Conservation (phyloP, 768 basidiomycete genomes). For the Leccinum pellstonianum region DNA sequence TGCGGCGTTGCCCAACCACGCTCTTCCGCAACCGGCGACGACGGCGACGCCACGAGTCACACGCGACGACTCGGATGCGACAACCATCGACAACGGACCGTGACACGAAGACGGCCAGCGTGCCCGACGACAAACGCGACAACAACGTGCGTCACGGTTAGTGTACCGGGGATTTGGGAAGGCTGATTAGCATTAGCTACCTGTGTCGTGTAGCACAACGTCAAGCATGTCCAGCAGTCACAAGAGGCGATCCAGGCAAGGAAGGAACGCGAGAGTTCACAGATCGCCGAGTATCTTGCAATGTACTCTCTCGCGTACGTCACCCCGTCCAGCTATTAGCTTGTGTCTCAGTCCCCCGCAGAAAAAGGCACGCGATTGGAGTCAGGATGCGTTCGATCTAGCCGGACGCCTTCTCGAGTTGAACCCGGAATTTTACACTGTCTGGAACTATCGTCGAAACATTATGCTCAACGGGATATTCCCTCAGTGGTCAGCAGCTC, state of each 20-base stretch:
- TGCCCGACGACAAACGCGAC: too few relatives aligned
- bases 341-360: constrained; percentile 31
- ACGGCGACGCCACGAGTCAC: too few relatives aligned
- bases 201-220: constrained; percentile 52
- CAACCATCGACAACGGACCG: too few relatives aligned
- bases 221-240: constrained; percentile 61
- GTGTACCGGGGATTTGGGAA: too few relatives aligned
- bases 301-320: constrained; percentile 66
- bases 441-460: constrained; percentile 91
- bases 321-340: not conserved
- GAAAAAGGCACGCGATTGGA: constrained; percentile 72
- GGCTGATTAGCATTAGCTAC: too few relatives aligned
- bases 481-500: constrained; percentile 49
- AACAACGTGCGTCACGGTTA: too few relatives aligned
- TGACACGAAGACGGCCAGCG: too few relatives aligned
- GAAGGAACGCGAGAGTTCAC: constrained; percentile 67
- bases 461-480: constrained; percentile 77
- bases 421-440: constrained; percentile 95
- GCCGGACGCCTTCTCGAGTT: constrained; percentile 74
- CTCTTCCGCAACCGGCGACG: too few relatives aligned
- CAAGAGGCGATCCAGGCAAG: constrained; percentile 61
- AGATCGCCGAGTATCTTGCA: constrained; percentile 72
- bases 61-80: too few relatives aligned
- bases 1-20: too few relatives aligned
- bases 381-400: constrained; percentile 68